Conservation (phyloP, 129 eudicot genomes). For the Oenanthe sinensis region DNA sequence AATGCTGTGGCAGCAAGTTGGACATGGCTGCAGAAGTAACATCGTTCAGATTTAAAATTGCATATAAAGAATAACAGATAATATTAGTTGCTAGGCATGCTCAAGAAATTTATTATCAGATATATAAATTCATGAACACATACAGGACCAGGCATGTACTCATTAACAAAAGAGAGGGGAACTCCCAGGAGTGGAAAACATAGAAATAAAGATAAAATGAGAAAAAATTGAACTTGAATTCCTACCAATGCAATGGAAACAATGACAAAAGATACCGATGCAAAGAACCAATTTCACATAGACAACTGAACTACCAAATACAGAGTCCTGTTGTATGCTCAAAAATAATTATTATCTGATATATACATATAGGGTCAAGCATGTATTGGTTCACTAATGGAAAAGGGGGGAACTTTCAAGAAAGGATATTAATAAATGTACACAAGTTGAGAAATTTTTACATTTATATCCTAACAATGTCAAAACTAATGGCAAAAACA, state of each 20-base stretch:
- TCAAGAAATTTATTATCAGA: background rate
- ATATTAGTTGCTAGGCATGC: background rate
- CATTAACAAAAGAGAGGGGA: background rate
- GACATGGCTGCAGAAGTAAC: conserved; percentile 55
- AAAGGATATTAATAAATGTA: background rate
- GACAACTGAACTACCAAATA: background rate
- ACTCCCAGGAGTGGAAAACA: background rate
- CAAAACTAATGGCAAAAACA: background rate
- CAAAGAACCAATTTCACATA: background rate
- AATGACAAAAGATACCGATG: background rate
- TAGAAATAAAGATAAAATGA: background rate
- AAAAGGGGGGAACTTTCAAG: background rate
- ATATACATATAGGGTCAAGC: background rate
- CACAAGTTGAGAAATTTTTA: background rate
- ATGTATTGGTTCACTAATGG: background rate
- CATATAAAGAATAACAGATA: background rate
- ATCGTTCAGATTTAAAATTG: background rate
- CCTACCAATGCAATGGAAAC: background rate
- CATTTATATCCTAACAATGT: background rate
- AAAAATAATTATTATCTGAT: background rate
- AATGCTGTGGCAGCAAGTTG: conserved; percentile 87
- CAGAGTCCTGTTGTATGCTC: background rate
- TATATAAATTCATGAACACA: background rate
- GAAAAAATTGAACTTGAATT: background rate
- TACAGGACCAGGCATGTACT: background rate